A percentile compares a stretch with the other conserved stretches of the same genome.
Conservation (phyloP, 2,329 filamentous ascomycete species). For the Trichoderma polysporum region DNA sequence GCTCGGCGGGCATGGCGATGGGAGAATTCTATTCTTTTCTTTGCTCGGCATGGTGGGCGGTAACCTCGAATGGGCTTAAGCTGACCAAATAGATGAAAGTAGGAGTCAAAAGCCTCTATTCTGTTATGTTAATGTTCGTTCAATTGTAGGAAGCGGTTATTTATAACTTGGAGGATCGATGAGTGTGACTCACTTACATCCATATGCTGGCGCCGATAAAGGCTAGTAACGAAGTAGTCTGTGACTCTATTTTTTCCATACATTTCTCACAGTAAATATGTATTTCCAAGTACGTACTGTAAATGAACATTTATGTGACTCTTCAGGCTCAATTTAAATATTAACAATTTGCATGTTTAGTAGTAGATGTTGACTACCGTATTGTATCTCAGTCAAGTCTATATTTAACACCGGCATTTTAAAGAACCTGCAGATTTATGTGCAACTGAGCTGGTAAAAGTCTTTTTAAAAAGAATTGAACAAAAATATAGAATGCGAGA, state of each 20-base stretch:
- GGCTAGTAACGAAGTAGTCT: background rate
- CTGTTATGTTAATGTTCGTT: background rate
- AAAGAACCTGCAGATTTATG: background rate
- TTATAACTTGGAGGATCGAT: background rate
- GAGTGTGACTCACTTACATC: background rate
- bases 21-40: constrained; percentile 7
- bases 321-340: background rate
- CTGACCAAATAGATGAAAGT: background rate
- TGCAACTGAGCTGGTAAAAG: too few species aligned
- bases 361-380: too few species aligned
- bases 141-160: background rate
- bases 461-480: too few species aligned
- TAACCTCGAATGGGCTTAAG: background rate
- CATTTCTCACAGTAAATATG: background rate
- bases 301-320: background rate
- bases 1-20: constrained; percentile 25
- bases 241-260: background rate
- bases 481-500: too few species aligned
- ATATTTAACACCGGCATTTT: background rate
- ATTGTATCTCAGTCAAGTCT: background rate
- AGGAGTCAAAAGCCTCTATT: background rate
- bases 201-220: background rate
- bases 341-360: background rate
- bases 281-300: background rate
- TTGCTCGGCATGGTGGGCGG: background rate